Evolutionary conservation across 352 stramenopile genomes (phyloP), one percentile per base, ranked within the genome.

Genomic region (Thalassiosira mediterranea): DNA sequence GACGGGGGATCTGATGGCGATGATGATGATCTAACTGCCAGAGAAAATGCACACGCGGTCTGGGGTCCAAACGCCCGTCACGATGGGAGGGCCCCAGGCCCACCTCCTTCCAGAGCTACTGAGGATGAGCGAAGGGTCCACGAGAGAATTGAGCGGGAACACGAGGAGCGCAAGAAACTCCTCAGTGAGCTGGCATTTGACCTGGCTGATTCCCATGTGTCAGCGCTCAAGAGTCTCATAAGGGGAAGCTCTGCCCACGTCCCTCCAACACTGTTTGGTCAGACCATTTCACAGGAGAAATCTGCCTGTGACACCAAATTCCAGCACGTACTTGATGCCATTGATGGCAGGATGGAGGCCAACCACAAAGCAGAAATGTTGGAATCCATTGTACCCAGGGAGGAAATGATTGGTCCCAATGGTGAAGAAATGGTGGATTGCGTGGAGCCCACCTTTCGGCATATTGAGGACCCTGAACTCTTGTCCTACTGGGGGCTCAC

Each of bases 401-500:
- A 62, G n/a, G 62, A 72, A n/a, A 23, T 72, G 17, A 49, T 37
- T 29, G 5, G 5, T 31, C 34, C 37, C 1, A 10, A 49, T 49
- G 0, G 47, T 8, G 47, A 29, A 26, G 47, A 56, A n/a, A n/a
- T n/a, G n/a, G n/a, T n/a, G n/a, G n/a, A n/a, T n/a, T n/a, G n/a
- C n/a, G 3, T 31, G 28, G 23, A 34, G 10, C 63, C 51, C 2
- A 59, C 63, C 1, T 72, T 72, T 65, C 63, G 40, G 40, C 63
- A 72, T 51, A 72, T 72, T 64, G 63, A 72, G 44, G 63, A 72
- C 40, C 63, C 63, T 0, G 17, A 38, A 11, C 32, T 72, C 10
- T 34, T 72, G 23, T 72, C 63, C 5, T 72, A 72, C 23, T 72
- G 63, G 63, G 63, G 63, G 5, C 40, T 72, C 25, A 65, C 63